Conservation (phyloP, 345 rosid species). For the Euphorbia tirucalli region DNA sequence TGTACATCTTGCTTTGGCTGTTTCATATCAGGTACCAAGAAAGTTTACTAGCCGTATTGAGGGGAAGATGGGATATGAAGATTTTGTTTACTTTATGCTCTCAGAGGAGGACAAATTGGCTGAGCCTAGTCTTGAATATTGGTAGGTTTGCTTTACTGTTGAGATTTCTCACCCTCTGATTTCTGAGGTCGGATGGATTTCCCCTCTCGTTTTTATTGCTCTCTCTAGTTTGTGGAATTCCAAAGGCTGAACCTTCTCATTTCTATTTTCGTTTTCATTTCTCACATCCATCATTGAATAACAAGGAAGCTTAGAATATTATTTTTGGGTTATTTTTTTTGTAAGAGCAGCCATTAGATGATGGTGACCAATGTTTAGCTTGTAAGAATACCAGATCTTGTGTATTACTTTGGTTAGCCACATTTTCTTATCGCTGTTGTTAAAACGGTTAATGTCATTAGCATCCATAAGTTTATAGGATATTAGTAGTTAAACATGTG, state of each 20-base stretch:
- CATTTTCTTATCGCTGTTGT: neutral
- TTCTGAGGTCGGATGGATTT: neutral
- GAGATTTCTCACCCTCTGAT: neutral
- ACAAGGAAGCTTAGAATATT: neutral
- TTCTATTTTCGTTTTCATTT: no score
- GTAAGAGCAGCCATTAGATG: neutral
- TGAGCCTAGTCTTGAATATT: slow-evolving; percentile 32
- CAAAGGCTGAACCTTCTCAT: no score
- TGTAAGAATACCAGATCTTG: neutral
- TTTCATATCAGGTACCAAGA: slow-evolving; percentile 24
- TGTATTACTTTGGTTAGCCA: neutral
- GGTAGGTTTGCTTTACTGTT: slow-evolving; percentile 14
- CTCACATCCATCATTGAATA: neutral
- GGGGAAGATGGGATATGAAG: slow-evolving; percentile 38
- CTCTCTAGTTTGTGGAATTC: neutral
- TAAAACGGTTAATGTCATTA: neutral
- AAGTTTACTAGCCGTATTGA: slow-evolving; percentile 31
- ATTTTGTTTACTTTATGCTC: slow-evolving; percentile 34
- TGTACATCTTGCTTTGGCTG: neutral
- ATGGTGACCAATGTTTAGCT: neutral
- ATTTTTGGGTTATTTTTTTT: neutral
- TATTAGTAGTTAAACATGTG: neutral
- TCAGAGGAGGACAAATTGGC: slow-evolving; percentile 35
- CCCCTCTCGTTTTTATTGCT: neutral
- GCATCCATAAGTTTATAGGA: neutral